phyloP scores from a whole-genome alignment of 495 filamentous ascomycete genomes.

The Daldinia loculata region DNA sequence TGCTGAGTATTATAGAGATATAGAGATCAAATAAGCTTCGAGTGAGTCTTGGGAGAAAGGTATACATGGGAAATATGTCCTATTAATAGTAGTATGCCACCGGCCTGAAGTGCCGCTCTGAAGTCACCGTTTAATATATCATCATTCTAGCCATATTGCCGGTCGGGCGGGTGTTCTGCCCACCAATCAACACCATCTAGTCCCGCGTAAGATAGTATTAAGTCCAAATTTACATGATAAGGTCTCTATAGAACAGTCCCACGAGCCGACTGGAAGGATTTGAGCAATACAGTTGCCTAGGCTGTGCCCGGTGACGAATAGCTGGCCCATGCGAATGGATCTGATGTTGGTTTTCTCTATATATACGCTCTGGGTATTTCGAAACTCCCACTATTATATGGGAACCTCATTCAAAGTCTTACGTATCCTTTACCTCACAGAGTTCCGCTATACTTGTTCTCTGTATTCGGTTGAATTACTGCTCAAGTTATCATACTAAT shows the following conservation, averaged over 20 bases:
- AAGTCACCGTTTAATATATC: slow-evolving; percentile 29
- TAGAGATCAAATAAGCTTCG: not conserved
- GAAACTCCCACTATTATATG: too few relatives aligned
- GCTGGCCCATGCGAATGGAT: too few relatives aligned
- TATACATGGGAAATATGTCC: not conserved
- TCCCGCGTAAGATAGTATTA: not conserved
- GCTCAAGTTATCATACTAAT: too few relatives aligned
- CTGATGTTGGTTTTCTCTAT: too few relatives aligned
- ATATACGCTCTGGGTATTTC: too few relatives aligned
- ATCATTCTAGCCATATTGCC: slow-evolving; percentile 33
- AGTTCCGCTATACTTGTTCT: too few relatives aligned
- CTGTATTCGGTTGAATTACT: too few relatives aligned
- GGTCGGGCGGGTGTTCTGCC: not conserved
- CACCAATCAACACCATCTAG: slow-evolving; percentile 22
- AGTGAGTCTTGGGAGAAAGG: not conserved
- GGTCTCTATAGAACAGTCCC: not conserved
- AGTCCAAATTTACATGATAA: slow-evolving; percentile 22
- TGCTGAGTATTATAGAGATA: not conserved
- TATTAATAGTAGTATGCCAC: slow-evolving; percentile 6
- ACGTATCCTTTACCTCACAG: too few relatives aligned
- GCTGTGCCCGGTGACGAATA: not conserved
- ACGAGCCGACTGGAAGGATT: not conserved
- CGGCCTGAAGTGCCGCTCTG: slow-evolving; percentile 20
- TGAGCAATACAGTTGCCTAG: too few relatives aligned
- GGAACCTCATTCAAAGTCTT: too few relatives aligned